These are phyloP conservation scores for Fragaria iinumae DNA, from an alignment of 306 rosid species.

Conservation along the genomic window DNA sequence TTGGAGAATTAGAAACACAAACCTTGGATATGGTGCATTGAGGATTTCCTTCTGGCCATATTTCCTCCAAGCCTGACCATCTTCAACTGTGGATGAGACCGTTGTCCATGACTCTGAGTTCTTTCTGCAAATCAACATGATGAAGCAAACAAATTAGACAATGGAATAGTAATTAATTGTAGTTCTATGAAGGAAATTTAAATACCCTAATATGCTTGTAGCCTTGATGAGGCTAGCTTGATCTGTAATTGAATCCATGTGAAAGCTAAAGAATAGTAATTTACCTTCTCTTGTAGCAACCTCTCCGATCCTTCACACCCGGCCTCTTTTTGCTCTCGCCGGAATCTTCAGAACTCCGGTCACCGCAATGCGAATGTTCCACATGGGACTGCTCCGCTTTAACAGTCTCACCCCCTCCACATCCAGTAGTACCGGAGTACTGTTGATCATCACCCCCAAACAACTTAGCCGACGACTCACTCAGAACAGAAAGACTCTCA, in stretches of 20 bases:
- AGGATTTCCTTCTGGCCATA: conserved; percentile 87
- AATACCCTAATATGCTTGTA: no score
- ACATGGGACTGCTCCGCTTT: conserved; percentile 23
- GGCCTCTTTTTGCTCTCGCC: conserved; percentile 41
- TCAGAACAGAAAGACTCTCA: conserved; percentile 40
- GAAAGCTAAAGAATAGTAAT: not conserved
- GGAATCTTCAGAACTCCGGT: conserved; percentile 45
- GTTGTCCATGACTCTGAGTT: conserved; percentile 31
- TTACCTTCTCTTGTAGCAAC: conserved; percentile 78
- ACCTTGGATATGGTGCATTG: conserved; percentile 71
- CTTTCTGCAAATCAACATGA: conserved; percentile 43
- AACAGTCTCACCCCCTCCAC: conserved; percentile 8
- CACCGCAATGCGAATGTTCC: conserved; percentile 36
- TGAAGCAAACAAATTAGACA: not conserved
- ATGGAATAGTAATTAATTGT: no score
- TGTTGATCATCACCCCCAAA: not conserved
- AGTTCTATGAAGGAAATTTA: not conserved
- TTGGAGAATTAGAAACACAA: not conserved
- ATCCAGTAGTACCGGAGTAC: conserved; percentile 4
- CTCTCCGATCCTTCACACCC: conserved; percentile 50
- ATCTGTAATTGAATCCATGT: not conserved
- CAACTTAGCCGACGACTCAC: not conserved
- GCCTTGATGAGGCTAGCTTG: no score
- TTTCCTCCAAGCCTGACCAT: conserved; percentile 74
- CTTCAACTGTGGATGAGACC: conserved; percentile 36